Conservation (phyloP, 179 eudicot genomes). For the Vitellaria paradoxa region DNA sequence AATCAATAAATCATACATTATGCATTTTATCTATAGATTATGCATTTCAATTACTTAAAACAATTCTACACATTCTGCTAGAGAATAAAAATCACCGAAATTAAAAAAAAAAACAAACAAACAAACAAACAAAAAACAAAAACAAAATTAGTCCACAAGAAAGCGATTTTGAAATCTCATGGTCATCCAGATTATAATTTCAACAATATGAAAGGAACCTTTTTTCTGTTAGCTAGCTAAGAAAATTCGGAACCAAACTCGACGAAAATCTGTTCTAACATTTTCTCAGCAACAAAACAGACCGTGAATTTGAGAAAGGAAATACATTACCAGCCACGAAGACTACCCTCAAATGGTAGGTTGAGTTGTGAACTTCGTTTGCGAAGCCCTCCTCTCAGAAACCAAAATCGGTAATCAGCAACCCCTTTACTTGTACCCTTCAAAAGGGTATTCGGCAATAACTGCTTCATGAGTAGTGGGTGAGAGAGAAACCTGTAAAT, state of each 20-base stretch:
- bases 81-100: background rate
- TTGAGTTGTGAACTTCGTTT: conserved; percentile 19
- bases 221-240: background rate
- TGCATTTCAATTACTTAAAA: background rate
- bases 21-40: background rate
- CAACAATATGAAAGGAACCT: background rate
- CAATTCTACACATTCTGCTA: background rate
- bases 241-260: conserved; percentile 3
- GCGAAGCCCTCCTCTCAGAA: conserved; percentile 14
- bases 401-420: conserved; percentile 20
- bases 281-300: conserved; percentile 7
- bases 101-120: background rate
- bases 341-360: conserved; percentile 19
- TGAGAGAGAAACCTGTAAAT: conserved; percentile 34
- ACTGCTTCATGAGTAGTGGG: conserved; percentile 26
- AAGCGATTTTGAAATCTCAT: background rate
- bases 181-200: background rate
- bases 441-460: conserved; percentile 23
- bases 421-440: conserved; percentile 29
- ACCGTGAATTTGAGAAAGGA: background rate
- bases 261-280: background rate
- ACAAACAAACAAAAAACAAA: too few species aligned
- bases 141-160: background rate
- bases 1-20: background rate
- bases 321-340: conserved; percentile 33